Conservation (phyloP, 23 red algal species). For the Gracilaria domingensis region DNA sequence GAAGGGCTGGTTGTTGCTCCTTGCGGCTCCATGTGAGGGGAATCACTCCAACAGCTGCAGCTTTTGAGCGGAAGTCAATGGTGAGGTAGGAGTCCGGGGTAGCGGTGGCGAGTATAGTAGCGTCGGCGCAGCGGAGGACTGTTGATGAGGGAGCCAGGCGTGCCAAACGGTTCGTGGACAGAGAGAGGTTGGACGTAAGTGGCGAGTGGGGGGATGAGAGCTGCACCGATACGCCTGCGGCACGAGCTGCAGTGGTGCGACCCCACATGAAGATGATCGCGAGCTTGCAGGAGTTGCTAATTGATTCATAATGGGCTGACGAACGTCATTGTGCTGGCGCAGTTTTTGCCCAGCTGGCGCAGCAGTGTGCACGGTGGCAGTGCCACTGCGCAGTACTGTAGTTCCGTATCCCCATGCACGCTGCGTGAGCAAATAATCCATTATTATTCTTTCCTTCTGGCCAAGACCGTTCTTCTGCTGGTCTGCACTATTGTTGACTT, state of each 20-base stretch:
- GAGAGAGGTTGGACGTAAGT: conserved; percentile 4
- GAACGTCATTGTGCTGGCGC: too few relatives aligned
- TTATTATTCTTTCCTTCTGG: too few relatives aligned
- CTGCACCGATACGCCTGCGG: conserved; percentile 19
- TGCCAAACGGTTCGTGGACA: conserved; percentile 63
- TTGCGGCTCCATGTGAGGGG: conserved; percentile 80
- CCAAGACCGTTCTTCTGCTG: too few relatives aligned
- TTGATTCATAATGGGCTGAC: too few relatives aligned
- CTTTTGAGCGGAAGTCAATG: conserved; percentile 82
- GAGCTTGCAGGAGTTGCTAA: background rate
- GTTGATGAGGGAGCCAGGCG: conserved; percentile 62
- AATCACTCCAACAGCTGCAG: conserved; percentile 88
- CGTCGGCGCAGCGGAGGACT: background rate
- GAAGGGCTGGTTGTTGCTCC: conserved; percentile 63
- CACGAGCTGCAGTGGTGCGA: conserved; percentile 28
- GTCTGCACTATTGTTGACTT: too few relatives aligned
- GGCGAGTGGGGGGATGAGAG: conserved; percentile 35
- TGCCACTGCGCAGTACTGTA: too few relatives aligned
- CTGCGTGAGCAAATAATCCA: too few relatives aligned
- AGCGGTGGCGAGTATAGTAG: conserved; percentile 68
- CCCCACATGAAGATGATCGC: conserved; percentile 23
- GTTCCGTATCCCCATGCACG: too few relatives aligned
- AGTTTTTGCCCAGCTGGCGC: too few relatives aligned
- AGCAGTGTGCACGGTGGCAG: too few relatives aligned
- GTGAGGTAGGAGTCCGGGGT: conserved; percentile 25